These are phyloP conservation scores for Pleoardoris graminearum DNA, from an alignment of 2,329 filamentous ascomycete genomes.

Conservation along the genomic window DNA sequence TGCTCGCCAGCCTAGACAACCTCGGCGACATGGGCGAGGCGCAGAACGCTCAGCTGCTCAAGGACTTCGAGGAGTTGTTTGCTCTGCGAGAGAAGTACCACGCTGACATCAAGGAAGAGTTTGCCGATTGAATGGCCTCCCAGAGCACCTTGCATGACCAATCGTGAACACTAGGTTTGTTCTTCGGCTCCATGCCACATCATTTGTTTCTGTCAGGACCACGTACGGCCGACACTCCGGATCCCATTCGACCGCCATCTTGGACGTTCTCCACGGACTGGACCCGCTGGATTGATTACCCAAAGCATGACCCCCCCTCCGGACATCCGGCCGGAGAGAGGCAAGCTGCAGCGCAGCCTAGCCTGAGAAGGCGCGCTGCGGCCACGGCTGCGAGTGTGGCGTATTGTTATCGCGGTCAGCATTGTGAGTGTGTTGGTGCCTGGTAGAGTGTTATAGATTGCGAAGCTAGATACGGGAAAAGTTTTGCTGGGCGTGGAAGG, in stretches of 20 bases:
- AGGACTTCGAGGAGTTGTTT: slow-evolving; percentile 40
- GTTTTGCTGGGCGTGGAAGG: too few relatives aligned
- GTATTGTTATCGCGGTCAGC: slow-evolving; percentile 11
- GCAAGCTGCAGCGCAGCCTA: slow-evolving; percentile 26
- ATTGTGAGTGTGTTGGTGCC: slow-evolving; percentile 18
- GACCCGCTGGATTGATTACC: slow-evolving; percentile 25
- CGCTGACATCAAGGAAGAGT: slow-evolving; percentile 21
- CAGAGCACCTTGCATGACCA: slow-evolving; percentile 22
- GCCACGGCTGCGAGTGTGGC: slow-evolving; percentile 20
- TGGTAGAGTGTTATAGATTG: slow-evolving; percentile 7
- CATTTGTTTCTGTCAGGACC: not conserved
- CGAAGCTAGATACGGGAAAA: not conserved
- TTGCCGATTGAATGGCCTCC: slow-evolving; percentile 37
- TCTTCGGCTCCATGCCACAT: slow-evolving; percentile 16
- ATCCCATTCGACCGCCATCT: slow-evolving; percentile 7
- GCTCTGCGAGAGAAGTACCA: slow-evolving; percentile 37
- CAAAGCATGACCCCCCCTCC: too few relatives aligned
- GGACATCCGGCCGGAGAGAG: slow-evolving; percentile 18
- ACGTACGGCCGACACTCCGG: slow-evolving; percentile 10
- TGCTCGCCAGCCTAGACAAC: slow-evolving; percentile 34
- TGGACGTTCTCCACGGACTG: slow-evolving; percentile 16
- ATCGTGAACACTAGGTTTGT: slow-evolving; percentile 36
- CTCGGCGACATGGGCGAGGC: slow-evolving; percentile 42
- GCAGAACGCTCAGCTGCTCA: slow-evolving; percentile 35
- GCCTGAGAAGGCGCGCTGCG: slow-evolving; percentile 29